Evolutionary conservation across 176 grass and related monocot genomes (phyloP).

Genomic region (Juncus effusus): DNA sequence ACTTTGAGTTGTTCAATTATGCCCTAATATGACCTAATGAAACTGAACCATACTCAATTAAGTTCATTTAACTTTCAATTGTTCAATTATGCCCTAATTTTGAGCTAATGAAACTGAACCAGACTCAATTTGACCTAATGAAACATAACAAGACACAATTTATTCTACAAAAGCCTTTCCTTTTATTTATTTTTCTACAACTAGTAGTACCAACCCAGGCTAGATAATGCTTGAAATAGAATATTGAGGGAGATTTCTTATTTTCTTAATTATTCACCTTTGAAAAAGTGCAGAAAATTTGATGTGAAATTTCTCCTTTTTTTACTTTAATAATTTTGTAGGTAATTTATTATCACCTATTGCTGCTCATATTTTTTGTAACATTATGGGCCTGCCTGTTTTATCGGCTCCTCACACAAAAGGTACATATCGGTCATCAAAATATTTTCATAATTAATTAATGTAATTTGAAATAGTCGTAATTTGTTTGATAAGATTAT

Average conservation of each 20-base stretch:
- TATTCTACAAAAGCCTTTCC: not conserved
- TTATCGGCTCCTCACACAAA: constrained; percentile 39
- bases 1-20: no score
- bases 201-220: constrained; percentile 2
- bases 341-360: constrained; percentile 67
- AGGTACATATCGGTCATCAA: constrained; percentile 35
- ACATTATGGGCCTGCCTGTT: constrained; percentile 78
- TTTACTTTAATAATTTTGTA: constrained; percentile 25
- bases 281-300: constrained; percentile 16
- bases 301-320: constrained; percentile 15
- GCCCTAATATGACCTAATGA: no score
- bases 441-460: not conserved
- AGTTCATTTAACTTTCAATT: not conserved
- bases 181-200: not conserved
- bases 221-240: not conserved
- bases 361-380: constrained; percentile 83
- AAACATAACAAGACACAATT: no score
- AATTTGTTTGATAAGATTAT: constrained; percentile 8
- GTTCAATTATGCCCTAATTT: not conserved
- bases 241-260: not conserved
- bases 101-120: not conserved
- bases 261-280: constrained; percentile 1
- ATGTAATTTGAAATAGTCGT: not conserved
- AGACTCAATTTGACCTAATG: not conserved
- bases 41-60: constrained; percentile 5